Conservation (phyloP, 257 asterid genomes). For the Petunia secreta region DNA sequence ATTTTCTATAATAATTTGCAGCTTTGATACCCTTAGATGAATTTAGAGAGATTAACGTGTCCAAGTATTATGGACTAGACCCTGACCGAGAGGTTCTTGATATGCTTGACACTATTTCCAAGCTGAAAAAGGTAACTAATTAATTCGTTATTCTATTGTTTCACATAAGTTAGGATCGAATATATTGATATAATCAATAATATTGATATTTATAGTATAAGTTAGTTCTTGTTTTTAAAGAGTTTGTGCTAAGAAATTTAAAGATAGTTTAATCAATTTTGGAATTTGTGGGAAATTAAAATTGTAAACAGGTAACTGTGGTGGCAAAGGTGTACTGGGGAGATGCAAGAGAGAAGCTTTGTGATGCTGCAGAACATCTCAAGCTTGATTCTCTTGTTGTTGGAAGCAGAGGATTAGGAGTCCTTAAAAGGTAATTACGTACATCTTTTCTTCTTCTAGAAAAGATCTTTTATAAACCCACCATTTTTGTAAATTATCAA, state of each 20-base stretch:
- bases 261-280: neutral
- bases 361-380: constrained; percentile 68
- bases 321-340: constrained; percentile 90
- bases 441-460: too few relatives aligned
- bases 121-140: constrained; percentile 40
- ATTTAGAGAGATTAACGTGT: constrained; percentile 57
- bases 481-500: too few relatives aligned
- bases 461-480: too few relatives aligned
- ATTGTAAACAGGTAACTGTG: constrained; percentile 49
- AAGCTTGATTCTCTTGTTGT: constrained; percentile 66
- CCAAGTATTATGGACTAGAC: constrained; percentile 62
- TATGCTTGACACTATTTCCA: constrained; percentile 60
- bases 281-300: neutral
- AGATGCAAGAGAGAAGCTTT: constrained; percentile 76
- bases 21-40: constrained; percentile 81
- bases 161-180: too few relatives aligned
- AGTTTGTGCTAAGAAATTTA: neutral
- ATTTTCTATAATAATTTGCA: constrained; percentile 25
- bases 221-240: too few relatives aligned
- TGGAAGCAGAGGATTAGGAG: constrained; percentile 80
- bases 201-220: too few relatives aligned
- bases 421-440: constrained; percentile 58
- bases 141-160: neutral
- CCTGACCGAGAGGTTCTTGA: constrained; percentile 80
- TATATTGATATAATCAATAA: too few relatives aligned